Percentiles rank a stretch among this genome's conserved stretches.
phyloP scores from a whole-genome alignment of 2,329 filamentous ascomycete species.

The Penicillium psychrosexuale region DNA sequence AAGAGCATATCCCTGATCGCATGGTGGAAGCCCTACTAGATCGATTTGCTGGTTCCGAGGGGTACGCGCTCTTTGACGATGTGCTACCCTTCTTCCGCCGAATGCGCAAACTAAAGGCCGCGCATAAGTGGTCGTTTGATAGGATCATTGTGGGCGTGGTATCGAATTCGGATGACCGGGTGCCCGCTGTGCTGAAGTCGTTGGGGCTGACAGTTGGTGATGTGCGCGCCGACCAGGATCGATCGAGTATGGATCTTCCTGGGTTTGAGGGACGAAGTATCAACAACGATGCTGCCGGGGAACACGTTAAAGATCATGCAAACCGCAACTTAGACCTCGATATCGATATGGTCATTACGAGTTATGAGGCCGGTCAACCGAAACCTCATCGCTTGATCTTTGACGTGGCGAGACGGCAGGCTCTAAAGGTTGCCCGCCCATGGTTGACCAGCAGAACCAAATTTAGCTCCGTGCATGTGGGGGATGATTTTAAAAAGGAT shows the following conservation, averaged over 20 bases:
- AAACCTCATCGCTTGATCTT: conserved; percentile 44
- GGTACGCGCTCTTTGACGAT: conserved; percentile 43
- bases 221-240: conserved; percentile 31
- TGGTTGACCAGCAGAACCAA: conserved; percentile 19
- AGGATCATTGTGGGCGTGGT: conserved; percentile 42
- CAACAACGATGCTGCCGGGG: not conserved
- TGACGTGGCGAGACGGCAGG: conserved; percentile 36
- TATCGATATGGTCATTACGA: conserved; percentile 46
- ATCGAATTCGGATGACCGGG: conserved; percentile 48
- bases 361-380: conserved; percentile 47
- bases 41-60: conserved; percentile 40
- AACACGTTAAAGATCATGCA: not conserved
- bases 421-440: conserved; percentile 14
- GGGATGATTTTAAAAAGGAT: conserved; percentile 45
- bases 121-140: conserved; percentile 25
- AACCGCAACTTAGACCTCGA: conserved; percentile 21
- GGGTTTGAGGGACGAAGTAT: conserved; percentile 21
- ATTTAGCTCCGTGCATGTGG: conserved; percentile 40
- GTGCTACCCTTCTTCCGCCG: conserved; percentile 37
- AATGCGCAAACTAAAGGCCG: conserved; percentile 22
- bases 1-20: conserved; percentile 29
- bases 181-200: conserved; percentile 39
- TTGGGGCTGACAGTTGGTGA: conserved; percentile 40
- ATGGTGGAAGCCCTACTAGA: conserved; percentile 37
- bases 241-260: conserved; percentile 26